Evolutionary conservation across 2,329 filamentous ascomycete species (phyloP).

Genomic region (Ophiostoma piceae): DNA sequence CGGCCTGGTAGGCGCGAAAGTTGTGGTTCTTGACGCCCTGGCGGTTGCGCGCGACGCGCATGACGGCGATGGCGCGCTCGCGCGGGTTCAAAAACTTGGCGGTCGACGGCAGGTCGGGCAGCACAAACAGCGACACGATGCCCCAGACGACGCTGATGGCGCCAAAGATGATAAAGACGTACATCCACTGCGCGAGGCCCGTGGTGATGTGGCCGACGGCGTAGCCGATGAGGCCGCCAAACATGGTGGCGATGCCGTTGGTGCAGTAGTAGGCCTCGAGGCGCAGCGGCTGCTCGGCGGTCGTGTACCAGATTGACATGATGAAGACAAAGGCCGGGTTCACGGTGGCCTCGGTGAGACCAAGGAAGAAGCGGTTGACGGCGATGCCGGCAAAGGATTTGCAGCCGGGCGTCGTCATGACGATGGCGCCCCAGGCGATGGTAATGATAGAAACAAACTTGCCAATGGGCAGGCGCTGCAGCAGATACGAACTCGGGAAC

Average conservation of each 20-base stretch:
- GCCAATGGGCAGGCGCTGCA: slow-evolving; percentile 34
- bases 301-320: slow-evolving; percentile 60
- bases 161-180: slow-evolving; percentile 51
- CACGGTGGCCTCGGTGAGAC: slow-evolving; percentile 55
- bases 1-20: slow-evolving; percentile 50
- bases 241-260: slow-evolving; percentile 46
- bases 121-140: slow-evolving; percentile 41
- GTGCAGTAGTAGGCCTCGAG: slow-evolving; percentile 57
- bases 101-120: slow-evolving; percentile 51
- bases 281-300: slow-evolving; percentile 55
- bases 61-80: slow-evolving; percentile 50
- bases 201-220: slow-evolving; percentile 31
- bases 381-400: slow-evolving; percentile 54
- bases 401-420: slow-evolving; percentile 47
- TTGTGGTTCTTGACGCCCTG: slow-evolving; percentile 54
- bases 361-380: slow-evolving; percentile 53
- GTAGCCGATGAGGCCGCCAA: slow-evolving; percentile 24
- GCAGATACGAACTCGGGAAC: slow-evolving; percentile 33
- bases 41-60: slow-evolving; percentile 51
- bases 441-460: slow-evolving; percentile 43
- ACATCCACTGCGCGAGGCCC: slow-evolving; percentile 27
- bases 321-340: slow-evolving; percentile 54
- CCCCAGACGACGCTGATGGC: slow-evolving; percentile 46
- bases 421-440: slow-evolving; percentile 49
- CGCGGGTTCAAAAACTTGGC: slow-evolving; percentile 47